Evolutionary conservation across 495 filamentous ascomycete species (phyloP).

Genomic region (Acidiella bohemica): DNA sequence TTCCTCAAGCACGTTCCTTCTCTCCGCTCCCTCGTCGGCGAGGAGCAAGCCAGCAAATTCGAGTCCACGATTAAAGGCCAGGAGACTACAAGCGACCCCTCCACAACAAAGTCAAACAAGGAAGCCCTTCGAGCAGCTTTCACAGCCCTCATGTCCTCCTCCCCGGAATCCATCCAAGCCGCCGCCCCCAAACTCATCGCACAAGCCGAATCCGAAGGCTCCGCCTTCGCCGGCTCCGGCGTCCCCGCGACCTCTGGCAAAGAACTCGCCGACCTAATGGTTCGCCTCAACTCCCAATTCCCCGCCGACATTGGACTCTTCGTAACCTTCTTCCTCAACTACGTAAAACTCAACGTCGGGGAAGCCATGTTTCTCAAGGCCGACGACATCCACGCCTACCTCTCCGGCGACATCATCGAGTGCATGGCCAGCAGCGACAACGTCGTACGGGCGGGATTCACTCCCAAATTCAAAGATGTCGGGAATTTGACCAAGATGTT

Average conservation of each 20-base stretch:
- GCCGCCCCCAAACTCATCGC: slow-evolving; percentile 54
- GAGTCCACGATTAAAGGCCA: slow-evolving; percentile 51
- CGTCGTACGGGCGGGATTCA: slow-evolving; percentile 92
- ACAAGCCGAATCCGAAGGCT: slow-evolving; percentile 49
- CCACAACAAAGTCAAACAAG: slow-evolving; percentile 55
- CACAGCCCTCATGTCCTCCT: slow-evolving; percentile 63
- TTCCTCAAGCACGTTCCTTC: slow-evolving; percentile 64
- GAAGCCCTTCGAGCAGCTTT: slow-evolving; percentile 63
- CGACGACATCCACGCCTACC: slow-evolving; percentile 93
- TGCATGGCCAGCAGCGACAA: slow-evolving; percentile 99
- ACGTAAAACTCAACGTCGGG: slow-evolving; percentile 63
- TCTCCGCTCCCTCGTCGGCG: slow-evolving; percentile 64
- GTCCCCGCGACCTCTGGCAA: slow-evolving; percentile 45
- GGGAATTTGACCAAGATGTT: slow-evolving; percentile 81
- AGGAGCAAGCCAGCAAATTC: slow-evolving; percentile 52
- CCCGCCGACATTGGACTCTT: slow-evolving; percentile 66
- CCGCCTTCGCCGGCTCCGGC: slow-evolving; percentile 49
- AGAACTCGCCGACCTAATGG: slow-evolving; percentile 62
- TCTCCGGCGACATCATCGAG: slow-evolving; percentile 93
- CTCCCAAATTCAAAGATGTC: slow-evolving; percentile 96
- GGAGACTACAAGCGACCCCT: slow-evolving; percentile 45
- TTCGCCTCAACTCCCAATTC: slow-evolving; percentile 62
- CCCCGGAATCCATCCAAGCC: slow-evolving; percentile 47
- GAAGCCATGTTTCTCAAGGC: slow-evolving; percentile 94
- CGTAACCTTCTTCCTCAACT: slow-evolving; percentile 72